Evolutionary conservation across 2,329 filamentous ascomycete genomes (phyloP), one percentile per base, ranked within the genome.

Genomic region (Botrytis fabae): DNA sequence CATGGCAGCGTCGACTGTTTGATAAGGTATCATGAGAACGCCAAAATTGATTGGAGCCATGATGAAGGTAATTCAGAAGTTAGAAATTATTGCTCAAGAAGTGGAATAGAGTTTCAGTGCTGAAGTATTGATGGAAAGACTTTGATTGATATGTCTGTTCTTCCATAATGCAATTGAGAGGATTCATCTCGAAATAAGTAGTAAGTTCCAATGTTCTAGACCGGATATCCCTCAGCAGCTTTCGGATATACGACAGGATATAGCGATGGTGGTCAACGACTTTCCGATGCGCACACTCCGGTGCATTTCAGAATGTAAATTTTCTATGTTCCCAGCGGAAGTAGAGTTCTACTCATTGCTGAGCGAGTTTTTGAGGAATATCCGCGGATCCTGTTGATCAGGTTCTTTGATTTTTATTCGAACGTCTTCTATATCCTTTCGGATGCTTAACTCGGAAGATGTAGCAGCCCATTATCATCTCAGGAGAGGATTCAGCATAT

Each of bases 31-130:
- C 73, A 77, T 75, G 42, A 79, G 74, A 60, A 78, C 61, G 25
- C 78, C 78, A 68, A 80, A 77, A 46, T 78, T 72, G 54, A 80
- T 70, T 40, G 77, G 74, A 44, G 78, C 73, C 78, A 79, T 79
- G 59, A 22, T 65, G 35, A 59, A 22, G 48, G 42, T 57, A 7
- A 25, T 32, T 32, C 40, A 2, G 6, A 16, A 44, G 25, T 1
- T 16, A 12, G 18, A 10, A 14, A 44, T 25, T 51, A 1, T 51
- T n/a, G 16, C 42, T 20, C 38, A 57, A 32, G 20, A 28, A 32
- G 1, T 12, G n/a, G 20, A 54, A n/a, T 16, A 28, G 32, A 57
- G 28, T 4, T 42, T 12, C 6, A 2, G 25, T 28, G 60, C 22
- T 14, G n/a, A 22, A 42, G 38, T 28, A 44, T 9, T 57, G 8